Percentiles rank a stretch among this genome's conserved stretches.
phyloP scores from a whole-genome alignment of 176 grass and related monocot genomes.

The Carex littledalei region DNA sequence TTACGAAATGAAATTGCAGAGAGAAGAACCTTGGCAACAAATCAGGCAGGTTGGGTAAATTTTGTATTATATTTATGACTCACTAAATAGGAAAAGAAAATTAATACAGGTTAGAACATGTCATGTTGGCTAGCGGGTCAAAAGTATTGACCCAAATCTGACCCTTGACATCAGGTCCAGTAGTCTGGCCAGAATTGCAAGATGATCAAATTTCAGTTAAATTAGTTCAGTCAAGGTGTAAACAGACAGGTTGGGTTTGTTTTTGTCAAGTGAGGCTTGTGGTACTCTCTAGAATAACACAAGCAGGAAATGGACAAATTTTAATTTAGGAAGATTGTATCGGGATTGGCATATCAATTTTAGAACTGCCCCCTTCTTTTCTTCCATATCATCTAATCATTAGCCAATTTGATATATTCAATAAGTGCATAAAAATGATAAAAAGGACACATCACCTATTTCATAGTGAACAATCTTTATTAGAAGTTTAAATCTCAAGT shows the following conservation, averaged over 20 bases:
- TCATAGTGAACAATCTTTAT: background rate
- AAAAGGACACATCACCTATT: background rate
- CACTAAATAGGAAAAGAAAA: background rate
- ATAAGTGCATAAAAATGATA: background rate
- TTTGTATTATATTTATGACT: background rate
- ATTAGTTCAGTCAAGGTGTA: background rate
- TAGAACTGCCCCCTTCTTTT: constrained; percentile 21
- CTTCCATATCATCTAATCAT: background rate
- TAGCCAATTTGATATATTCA: background rate
- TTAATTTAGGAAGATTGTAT: constrained; percentile 29
- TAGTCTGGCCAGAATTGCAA: background rate
- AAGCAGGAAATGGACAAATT: constrained; percentile 22
- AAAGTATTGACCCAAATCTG: background rate
- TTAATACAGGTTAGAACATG: background rate
- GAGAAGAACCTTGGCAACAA: background rate
- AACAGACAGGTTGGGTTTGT: background rate
- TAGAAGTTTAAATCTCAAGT: background rate
- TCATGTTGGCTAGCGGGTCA: background rate
- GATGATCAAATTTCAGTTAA: background rate
- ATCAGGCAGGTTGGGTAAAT: background rate
- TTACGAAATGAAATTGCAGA: background rate
- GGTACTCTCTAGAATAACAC: constrained; percentile 4
- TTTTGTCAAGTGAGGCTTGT: constrained; percentile 17
- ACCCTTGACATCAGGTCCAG: background rate
- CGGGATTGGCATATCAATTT: constrained; percentile 24